Evolutionary conservation across 768 basidiomycete genomes (phyloP).

Genomic region (Leccinum olivaceopallidum): DNA sequence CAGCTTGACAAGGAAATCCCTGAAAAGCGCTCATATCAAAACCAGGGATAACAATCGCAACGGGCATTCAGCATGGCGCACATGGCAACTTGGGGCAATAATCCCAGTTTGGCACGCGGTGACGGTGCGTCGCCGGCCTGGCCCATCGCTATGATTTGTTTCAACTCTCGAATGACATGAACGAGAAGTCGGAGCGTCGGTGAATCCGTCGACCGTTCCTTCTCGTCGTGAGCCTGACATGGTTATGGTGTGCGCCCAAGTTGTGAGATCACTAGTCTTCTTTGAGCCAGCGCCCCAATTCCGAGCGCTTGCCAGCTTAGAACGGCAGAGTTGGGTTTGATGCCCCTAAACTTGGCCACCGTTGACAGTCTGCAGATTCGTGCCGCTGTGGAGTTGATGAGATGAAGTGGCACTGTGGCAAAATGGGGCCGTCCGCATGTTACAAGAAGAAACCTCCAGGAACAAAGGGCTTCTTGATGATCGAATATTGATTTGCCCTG

Average conservation of each 20-base stretch:
- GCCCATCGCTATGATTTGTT: not conserved
- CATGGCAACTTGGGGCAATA: not conserved
- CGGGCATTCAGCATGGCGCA: not conserved
- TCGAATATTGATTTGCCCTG: not conserved
- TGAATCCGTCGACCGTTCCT: not conserved
- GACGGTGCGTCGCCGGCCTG: not conserved
- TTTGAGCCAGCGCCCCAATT: not conserved
- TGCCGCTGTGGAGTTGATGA: too few species aligned
- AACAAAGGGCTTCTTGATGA: conserved; percentile 13
- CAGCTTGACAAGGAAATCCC: not conserved
- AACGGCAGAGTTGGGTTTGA: conserved; percentile 8
- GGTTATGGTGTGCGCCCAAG: too few species aligned
- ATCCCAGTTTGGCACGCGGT: not conserved
- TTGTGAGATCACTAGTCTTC: not conserved
- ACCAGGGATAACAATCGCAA: not conserved
- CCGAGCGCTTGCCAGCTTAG: not conserved
- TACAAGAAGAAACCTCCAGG: not conserved
- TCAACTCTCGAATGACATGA: not conserved
- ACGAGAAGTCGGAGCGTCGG: not conserved
- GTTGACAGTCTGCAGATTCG: not conserved
- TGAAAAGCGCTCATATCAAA: not conserved
- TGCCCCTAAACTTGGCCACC: not conserved
- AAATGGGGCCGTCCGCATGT: not conserved
- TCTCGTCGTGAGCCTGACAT: not conserved
- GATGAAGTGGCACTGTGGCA: not conserved